A percentile compares a stretch with the other conserved stretches of the same genome.
Evolutionary conservation across 306 rosid species (phyloP).

Genomic region (Hippophae rhamnoides): DNA sequence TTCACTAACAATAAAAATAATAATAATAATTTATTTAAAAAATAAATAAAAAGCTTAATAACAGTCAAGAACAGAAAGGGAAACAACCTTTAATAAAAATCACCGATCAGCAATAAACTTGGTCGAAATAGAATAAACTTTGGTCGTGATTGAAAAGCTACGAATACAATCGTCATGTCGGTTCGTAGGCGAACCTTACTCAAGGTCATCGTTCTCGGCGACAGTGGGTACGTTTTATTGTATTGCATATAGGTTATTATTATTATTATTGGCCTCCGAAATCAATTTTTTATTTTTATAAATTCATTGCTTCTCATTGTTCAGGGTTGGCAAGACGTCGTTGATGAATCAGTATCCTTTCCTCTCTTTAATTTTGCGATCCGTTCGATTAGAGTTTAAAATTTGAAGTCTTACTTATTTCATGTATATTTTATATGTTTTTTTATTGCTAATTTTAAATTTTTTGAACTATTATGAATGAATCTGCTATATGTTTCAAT

Average conservation of each 20-base stretch:
- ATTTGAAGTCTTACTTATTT: not conserved
- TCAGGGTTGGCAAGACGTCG: conserved; percentile 94
- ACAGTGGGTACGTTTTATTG: conserved; percentile 64
- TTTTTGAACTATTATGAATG: no score
- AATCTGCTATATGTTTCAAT: no score
- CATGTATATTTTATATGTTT: not conserved
- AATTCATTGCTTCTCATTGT: not conserved
- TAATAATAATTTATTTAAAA: no score
- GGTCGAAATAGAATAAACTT: no score
- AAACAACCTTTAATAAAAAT: no score
- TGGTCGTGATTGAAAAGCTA: no score
- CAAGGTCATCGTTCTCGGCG: conserved; percentile 98
- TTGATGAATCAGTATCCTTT: conserved; percentile 96
- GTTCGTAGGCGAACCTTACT: conserved; percentile 86
- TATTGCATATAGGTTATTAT: conserved; percentile 12
- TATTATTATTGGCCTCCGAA: not conserved
- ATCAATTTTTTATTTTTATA: not conserved
- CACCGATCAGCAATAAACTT: no score
- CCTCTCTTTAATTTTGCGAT: conserved; percentile 8
- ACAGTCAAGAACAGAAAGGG: no score
- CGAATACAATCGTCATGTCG: conserved; percentile 44
- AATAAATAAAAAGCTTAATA: no score
- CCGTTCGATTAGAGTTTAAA: not conserved
- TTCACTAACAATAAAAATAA: no score
- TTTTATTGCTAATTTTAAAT: not conserved